Evolutionary conservation across 257 asterid genomes (phyloP).

Genomic region (Cinchona pubescens): DNA sequence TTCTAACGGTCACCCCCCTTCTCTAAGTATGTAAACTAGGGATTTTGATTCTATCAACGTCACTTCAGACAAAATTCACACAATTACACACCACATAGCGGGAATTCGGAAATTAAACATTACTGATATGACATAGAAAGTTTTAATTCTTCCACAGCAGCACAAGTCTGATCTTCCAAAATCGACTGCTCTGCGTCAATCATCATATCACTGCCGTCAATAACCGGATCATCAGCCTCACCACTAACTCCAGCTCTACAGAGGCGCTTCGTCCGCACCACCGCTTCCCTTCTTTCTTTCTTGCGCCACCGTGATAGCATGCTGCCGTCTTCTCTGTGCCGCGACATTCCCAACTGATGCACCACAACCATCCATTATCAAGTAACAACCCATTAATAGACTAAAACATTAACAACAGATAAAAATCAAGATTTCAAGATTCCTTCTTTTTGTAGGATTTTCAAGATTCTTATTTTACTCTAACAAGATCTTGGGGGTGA

Average conservation of each 20-base stretch:
- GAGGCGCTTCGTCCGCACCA: constrained; percentile 82
- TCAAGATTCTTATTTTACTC: neutral
- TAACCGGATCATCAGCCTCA: constrained; percentile 34
- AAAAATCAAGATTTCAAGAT: neutral
- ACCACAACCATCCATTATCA: constrained; percentile 15
- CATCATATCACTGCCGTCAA: constrained; percentile 45
- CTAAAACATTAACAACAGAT: too few relatives aligned
- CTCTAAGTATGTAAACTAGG: too few relatives aligned
- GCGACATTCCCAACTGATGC: constrained; percentile 75
- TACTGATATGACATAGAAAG: constrained; percentile 66
- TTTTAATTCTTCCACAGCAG: constrained; percentile 69
- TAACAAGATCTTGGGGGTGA: too few relatives aligned
- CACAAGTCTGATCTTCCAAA: constrained; percentile 67
- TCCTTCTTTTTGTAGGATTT: neutral
- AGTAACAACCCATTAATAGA: neutral
- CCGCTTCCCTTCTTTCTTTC: constrained; percentile 91
- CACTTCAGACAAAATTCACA: neutral
- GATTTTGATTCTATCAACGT: neutral
- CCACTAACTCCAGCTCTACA: constrained; percentile 69
- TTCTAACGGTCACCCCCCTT: neutral
- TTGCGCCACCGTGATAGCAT: constrained; percentile 65
- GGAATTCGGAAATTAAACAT: constrained; percentile 22
- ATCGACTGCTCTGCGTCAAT: constrained; percentile 66
- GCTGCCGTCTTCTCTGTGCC: constrained; percentile 76
- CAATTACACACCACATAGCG: neutral